These are phyloP conservation scores for Rhizopus arrhizus DNA, from an alignment of 371 early-diverging fungal species.

Conservation along the genomic window DNA sequence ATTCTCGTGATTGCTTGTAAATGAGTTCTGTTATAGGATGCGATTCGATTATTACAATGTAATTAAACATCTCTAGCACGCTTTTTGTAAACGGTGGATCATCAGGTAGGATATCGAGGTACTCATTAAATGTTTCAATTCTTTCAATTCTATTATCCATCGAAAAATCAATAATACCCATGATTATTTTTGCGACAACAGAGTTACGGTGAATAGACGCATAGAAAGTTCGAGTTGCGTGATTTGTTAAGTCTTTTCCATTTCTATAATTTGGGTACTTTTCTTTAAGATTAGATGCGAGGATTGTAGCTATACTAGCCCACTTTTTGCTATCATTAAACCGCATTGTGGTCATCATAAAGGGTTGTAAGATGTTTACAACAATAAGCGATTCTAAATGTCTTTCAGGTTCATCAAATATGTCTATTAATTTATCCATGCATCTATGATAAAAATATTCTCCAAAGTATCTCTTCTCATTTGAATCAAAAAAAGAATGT, in stretches of 20 bases:
- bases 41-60: neutral
- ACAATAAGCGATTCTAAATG: slow-evolving; percentile 17
- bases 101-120: slow-evolving; percentile 20
- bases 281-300: slow-evolving; percentile 4
- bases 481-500: slow-evolving; percentile 12
- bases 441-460: slow-evolving; percentile 18
- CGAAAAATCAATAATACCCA: slow-evolving; percentile 6
- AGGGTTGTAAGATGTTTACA: slow-evolving; percentile 11
- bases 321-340: slow-evolving; percentile 11
- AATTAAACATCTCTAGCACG: slow-evolving; percentile 3
- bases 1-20: slow-evolving; percentile 3
- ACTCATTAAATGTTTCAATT: neutral
- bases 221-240: slow-evolving; percentile 3
- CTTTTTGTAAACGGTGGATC: slow-evolving; percentile 1
- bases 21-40: slow-evolving; percentile 4
- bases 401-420: slow-evolving; percentile 22
- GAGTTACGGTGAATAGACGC: slow-evolving; percentile 15
- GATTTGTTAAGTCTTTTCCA: neutral
- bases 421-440: slow-evolving; percentile 12
- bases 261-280: neutral
- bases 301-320: slow-evolving; percentile 1
- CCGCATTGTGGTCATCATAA: slow-evolving; percentile 12
- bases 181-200: neutral
- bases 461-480: slow-evolving; percentile 20
- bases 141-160: neutral